Conservation (phyloP, 257 asterid species). For the Nemophila menziesii region DNA sequence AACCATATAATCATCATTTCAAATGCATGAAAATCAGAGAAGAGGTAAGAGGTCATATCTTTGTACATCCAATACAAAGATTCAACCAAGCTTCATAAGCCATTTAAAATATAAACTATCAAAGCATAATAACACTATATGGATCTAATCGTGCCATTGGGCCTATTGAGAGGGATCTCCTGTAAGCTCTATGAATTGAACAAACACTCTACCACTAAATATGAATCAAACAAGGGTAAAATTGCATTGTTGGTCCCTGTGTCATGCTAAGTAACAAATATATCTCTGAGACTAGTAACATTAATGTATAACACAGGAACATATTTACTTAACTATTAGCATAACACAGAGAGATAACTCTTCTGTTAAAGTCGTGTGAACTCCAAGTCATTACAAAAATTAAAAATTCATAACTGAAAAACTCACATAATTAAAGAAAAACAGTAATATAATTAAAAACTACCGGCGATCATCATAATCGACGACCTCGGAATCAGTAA, state of each 20-base stretch:
- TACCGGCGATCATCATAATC: slow-evolving; percentile 58
- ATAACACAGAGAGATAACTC: too few relatives aligned
- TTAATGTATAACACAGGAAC: too few relatives aligned
- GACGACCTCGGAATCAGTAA: slow-evolving; percentile 66
- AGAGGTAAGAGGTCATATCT: not conserved
- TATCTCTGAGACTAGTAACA: too few relatives aligned
- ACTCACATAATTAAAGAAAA: not conserved
- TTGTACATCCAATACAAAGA: not conserved
- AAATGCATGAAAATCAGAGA: too few relatives aligned
- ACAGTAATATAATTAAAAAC: not conserved
- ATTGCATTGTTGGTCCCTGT: too few relatives aligned
- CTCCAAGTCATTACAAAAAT: too few relatives aligned
- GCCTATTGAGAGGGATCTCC: not conserved
- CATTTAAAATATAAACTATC: not conserved
- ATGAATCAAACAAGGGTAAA: not conserved
- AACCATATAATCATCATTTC: too few relatives aligned
- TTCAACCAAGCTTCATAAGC: not conserved
- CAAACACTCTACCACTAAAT: not conserved
- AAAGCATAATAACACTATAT: too few relatives aligned
- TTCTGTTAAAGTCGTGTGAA: too few relatives aligned
- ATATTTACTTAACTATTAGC: too few relatives aligned
- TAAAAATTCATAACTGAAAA: not conserved
- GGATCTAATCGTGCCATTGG: too few relatives aligned
- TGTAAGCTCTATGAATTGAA: not conserved
- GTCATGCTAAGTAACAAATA: not conserved